Percentiles rank a stretch among this genome's conserved stretches.
These are phyloP conservation scores for Aphanoascus verrucosus DNA, from an alignment of 2,329 filamentous ascomycete genomes.

Conservation along the genomic window DNA sequence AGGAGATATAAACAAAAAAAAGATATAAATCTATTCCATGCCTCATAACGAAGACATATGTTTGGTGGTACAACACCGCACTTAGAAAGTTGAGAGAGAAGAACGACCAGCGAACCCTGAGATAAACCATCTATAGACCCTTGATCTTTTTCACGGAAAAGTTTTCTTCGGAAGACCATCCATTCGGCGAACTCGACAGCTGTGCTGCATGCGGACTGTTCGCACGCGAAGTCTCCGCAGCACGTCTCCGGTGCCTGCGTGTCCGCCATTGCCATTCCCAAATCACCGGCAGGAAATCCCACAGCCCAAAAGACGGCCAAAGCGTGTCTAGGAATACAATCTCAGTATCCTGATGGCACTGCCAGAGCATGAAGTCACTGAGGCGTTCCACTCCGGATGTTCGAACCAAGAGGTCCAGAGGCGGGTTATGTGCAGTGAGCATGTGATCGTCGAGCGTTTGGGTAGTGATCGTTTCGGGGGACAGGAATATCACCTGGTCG, in stretches of 20 bases:
- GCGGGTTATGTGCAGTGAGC: slow-evolving; percentile 76
- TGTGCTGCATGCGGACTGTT: background rate
- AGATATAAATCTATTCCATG: too few relatives aligned
- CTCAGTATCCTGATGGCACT: slow-evolving; percentile 84
- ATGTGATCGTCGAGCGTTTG: slow-evolving; percentile 75
- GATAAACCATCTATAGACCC: slow-evolving; percentile 19
- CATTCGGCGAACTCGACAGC: background rate
- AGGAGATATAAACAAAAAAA: too few relatives aligned
- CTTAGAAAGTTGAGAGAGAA: too few relatives aligned
- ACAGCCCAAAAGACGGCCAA: slow-evolving; percentile 93
- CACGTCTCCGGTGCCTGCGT: slow-evolving; percentile 31
- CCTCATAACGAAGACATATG: too few relatives aligned
- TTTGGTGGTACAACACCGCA: too few relatives aligned
- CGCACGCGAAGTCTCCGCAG: background rate
- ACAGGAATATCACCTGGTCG: slow-evolving; percentile 42
- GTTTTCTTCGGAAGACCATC: slow-evolving; percentile 7
- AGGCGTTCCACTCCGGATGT: slow-evolving; percentile 87
- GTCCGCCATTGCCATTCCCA: slow-evolving; percentile 75
- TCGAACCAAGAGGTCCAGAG: slow-evolving; percentile 78
- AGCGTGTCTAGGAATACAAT: slow-evolving; percentile 85
- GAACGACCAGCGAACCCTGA: background rate
- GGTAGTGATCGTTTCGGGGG: slow-evolving; percentile 77
- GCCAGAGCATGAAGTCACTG: slow-evolving; percentile 98
- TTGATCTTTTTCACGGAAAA: slow-evolving; percentile 22
- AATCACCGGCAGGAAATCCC: slow-evolving; percentile 83